A percentile compares a stretch with the other conserved stretches of the same genome.
phyloP scores from a whole-genome alignment of 176 grass and related monocot genomes.

The Hyparrhenia diplandra region DNA sequence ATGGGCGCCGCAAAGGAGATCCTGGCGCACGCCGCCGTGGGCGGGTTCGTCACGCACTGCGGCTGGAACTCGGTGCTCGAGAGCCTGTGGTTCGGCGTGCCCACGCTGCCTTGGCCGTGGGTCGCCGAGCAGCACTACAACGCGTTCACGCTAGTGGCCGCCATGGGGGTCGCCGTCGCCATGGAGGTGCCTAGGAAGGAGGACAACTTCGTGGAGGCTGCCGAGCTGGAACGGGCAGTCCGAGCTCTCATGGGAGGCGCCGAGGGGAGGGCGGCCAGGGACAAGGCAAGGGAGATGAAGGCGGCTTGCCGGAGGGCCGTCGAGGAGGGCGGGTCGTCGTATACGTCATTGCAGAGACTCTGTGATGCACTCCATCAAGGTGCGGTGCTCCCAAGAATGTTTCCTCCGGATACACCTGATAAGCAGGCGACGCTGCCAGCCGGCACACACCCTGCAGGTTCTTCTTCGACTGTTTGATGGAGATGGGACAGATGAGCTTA shows the following conservation, averaged over 20 bases:
- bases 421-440: too few species aligned
- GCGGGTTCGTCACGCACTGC: conserved; percentile 61
- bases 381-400: background rate
- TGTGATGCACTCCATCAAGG: background rate
- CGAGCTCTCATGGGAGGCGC: background rate
- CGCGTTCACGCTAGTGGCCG: background rate
- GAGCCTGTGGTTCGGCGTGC: too few species aligned
- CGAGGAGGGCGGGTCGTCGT: background rate
- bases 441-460: too few species aligned
- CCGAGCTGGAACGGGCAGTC: background rate
- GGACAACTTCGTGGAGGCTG: background rate
- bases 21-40: conserved; percentile 42
- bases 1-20: conserved; percentile 36
- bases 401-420: too few species aligned
- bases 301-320: background rate
- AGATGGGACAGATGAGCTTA: too few species aligned
- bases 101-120: too few species aligned
- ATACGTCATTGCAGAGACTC: background rate
- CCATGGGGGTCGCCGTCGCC: background rate
- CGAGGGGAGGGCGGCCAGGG: background rate
- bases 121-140: background rate
- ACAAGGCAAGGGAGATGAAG: background rate
- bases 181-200: background rate
- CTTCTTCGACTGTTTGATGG: too few species aligned
- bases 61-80: conserved; percentile 58